Conservation (phyloP, 2,329 filamentous ascomycete genomes). For the Lithohypha guttulata region DNA sequence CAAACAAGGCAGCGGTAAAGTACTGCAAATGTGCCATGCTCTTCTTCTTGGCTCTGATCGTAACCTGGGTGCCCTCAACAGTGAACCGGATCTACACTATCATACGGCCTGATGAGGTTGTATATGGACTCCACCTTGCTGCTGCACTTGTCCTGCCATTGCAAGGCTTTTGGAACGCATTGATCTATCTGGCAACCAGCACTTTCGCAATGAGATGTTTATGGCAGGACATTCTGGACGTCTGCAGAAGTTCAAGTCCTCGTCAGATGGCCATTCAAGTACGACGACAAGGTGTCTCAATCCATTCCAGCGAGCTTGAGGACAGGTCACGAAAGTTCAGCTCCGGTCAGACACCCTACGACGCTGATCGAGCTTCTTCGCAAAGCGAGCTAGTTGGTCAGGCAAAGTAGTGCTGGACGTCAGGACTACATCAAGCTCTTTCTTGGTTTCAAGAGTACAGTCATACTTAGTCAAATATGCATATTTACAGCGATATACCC, state of each 20-base stretch:
- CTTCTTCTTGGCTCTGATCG: constrained; percentile 32
- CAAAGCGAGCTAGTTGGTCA: constrained; percentile 4
- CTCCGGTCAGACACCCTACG: background rate
- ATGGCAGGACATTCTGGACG: constrained; percentile 4
- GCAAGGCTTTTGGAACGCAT: constrained; percentile 75
- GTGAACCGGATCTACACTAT: constrained; percentile 66
- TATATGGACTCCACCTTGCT: constrained; percentile 54
- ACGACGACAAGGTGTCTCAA: background rate
- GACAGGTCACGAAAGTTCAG: background rate
- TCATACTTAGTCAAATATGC: too few relatives aligned
- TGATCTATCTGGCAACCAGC: constrained; percentile 65
- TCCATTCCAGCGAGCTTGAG: background rate
- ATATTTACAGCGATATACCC: too few relatives aligned
- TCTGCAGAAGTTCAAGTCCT: background rate
- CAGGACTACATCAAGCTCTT: too few relatives aligned
- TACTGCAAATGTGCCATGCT: constrained; percentile 32
- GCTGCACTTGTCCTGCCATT: constrained; percentile 66
- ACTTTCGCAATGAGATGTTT: constrained; percentile 47
- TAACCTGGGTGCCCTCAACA: constrained; percentile 54
- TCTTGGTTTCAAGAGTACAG: too few relatives aligned
- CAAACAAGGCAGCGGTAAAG: constrained; percentile 29
- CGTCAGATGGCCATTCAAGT: background rate
- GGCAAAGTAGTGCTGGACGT: constrained; percentile 1
- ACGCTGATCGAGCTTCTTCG: background rate
- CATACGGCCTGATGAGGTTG: constrained; percentile 42